Base-by-base conservation (phyloP, 1,284 basidiomycete genomes). In the Leccinum pachyderme region DNA sequence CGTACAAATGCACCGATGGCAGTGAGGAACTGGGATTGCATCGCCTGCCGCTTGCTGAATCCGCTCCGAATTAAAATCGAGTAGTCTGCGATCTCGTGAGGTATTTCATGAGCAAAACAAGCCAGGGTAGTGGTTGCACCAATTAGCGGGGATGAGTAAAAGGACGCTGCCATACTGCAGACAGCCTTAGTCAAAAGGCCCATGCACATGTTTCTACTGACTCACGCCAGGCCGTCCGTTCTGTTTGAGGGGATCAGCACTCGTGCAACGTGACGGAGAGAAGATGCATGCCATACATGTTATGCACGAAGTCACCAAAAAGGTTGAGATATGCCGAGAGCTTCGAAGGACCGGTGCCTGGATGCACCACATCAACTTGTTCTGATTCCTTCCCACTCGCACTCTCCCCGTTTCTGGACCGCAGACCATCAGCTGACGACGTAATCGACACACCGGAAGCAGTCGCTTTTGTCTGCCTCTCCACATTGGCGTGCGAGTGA, bases 81-180 rank as follows among this genome's bases (percentile, higher is more conserved):
- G 68, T 94, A 94, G 71, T 95, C 92, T 18, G 92, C 93, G 57
- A 95, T 94, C 77, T 93, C 91, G 66, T 93, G 91, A 15, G 91
- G 91, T 53, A 94, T 93, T 72, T 95, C 92, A 70, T 95, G 92
- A 6, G 91, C 91, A 68, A 95, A 94, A 65, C 92, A 94, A 15
- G 93, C 93, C 47, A 95, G 80, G 11, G 92, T 93, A 2, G 92
- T 94, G 50, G 92, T 93, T 37, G 92, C 92, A 43, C 92, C 92
- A 61, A 95, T 91, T 51, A 92, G 77, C 2, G 92, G 92, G 37
- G 88, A 90, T 22, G 90, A 91, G 70, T 94, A 94, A 76, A 95
- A 95, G 24, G 89, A 91, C 47, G 92, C 92, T 11, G 91, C 89
- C 90, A 95, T 93, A 44, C 88, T 90, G 61, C 32, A 51, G 60